phyloP scores from a whole-genome alignment of 495 filamentous ascomycete genomes.

The Tetracladium setigerum region DNA sequence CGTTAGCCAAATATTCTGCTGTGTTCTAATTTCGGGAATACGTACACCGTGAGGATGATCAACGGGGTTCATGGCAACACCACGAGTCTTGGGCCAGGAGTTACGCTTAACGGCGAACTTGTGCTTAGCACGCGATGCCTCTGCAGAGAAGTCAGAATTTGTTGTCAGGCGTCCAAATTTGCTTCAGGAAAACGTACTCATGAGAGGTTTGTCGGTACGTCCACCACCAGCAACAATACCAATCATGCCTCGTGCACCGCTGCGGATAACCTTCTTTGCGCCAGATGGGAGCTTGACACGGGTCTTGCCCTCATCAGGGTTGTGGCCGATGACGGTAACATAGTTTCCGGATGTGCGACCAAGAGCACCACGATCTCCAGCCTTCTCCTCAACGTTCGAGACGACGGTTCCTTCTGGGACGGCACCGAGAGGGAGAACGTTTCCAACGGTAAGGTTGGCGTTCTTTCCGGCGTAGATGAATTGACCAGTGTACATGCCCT shows the following conservation, averaged over 20 bases:
- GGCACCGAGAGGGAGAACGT: slow-evolving; percentile 86
- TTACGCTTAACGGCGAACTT: slow-evolving; percentile 99
- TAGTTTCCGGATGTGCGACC: slow-evolving; percentile 98
- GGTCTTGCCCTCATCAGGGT: slow-evolving; percentile 98
- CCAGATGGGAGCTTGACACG: slow-evolving; percentile 97
- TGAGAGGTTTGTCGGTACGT: slow-evolving; percentile 96
- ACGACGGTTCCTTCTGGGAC: slow-evolving; percentile 98
- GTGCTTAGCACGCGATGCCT: slow-evolving; percentile 97
- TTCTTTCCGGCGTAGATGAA: slow-evolving; percentile 99
- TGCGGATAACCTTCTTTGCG: slow-evolving; percentile 97
- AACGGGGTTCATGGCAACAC: slow-evolving; percentile 99
- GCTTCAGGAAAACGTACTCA: slow-evolving; percentile 51
- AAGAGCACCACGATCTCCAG: slow-evolving; percentile 90
- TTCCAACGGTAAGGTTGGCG: slow-evolving; percentile 89
- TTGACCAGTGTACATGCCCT: slow-evolving; percentile 99
- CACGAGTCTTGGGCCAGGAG: slow-evolving; percentile 99
- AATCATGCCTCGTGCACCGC: slow-evolving; percentile 91
- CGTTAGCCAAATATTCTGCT: slow-evolving; percentile 7
- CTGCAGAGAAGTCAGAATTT: slow-evolving; percentile 32
- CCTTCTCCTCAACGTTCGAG: slow-evolving; percentile 98
- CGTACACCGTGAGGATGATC: slow-evolving; percentile 95
- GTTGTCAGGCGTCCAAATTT: not conserved
- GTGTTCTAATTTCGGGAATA: slow-evolving; percentile 29
- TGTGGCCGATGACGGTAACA: slow-evolving; percentile 97
- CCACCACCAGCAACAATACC: slow-evolving; percentile 99